These are phyloP conservation scores for Exophiala sideris DNA, from an alignment of 2,329 filamentous ascomycete species.

Conservation along the genomic window DNA sequence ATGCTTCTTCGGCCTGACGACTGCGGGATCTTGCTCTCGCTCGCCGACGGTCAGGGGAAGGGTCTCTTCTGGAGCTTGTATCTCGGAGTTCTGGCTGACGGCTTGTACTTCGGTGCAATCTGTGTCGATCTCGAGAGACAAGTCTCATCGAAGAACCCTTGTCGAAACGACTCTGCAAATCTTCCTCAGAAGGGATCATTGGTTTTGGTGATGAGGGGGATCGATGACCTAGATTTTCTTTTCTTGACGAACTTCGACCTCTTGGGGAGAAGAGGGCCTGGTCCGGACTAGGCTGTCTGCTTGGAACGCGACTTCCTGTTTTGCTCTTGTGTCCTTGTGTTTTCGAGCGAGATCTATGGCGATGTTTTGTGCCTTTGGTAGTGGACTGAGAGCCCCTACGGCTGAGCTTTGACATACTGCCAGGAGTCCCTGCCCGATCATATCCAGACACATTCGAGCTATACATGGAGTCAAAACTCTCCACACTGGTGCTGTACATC, in stretches of 20 bases:
- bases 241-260: conserved; percentile 62
- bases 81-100: conserved; percentile 43
- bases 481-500: conserved; percentile 44
- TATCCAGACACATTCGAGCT: conserved; percentile 36
- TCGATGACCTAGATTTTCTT: conserved; percentile 55
- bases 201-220: conserved; percentile 81
- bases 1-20: conserved; percentile 32
- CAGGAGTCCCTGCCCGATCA: conserved; percentile 27
- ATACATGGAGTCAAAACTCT: conserved; percentile 49
- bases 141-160: conserved; percentile 59
- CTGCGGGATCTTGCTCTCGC: conserved; percentile 36
- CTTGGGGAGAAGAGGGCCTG: conserved; percentile 39
- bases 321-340: conserved; percentile 31
- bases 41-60: conserved; percentile 46
- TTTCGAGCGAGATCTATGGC: conserved; percentile 38
- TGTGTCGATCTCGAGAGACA: conserved; percentile 44
- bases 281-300: conserved; percentile 40
- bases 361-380: conserved; percentile 24
- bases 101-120: conserved; percentile 45
- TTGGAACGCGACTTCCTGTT: conserved; percentile 32
- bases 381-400: conserved; percentile 23
- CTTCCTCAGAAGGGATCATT: conserved; percentile 60
- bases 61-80: conserved; percentile 42
- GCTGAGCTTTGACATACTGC: conserved; percentile 16
- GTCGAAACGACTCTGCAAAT: conserved; percentile 53